Base-by-base conservation (phyloP, 257 asterid genomes). In the Solanum sparsipilum region DNA sequence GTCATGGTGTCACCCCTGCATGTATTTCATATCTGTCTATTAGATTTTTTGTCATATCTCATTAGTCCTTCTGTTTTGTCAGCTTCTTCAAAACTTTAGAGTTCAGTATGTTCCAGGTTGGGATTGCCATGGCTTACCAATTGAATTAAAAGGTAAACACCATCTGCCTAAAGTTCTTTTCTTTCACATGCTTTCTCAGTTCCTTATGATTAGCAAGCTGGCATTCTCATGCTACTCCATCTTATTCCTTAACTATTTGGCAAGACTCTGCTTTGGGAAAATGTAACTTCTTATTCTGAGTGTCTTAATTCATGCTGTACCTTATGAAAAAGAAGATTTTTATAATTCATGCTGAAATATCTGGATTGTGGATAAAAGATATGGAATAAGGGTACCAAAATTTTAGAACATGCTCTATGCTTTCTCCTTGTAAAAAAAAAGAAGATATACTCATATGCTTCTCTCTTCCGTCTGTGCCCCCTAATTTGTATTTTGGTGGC, bases 71-170 rank as follows among this genome's bases (percentile, higher is more conserved):
- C 78, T 60, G 91, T 85, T 85, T 36, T 90, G 48, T 52, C 95
- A 97, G 99, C 98, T 97, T 90, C 98, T 97, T 91, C 98, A 94
- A 93, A 95, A 96, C 90, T 93, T 87, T 82, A 95, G 92, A 95
- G 99, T 96, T 90, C 93, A 87, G 88, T 97, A 92, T 68, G 96
- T 97, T 82, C 99, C 99, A 48, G 99, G 99, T 60, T 97, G 99
- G 99, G 99, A 97, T 94, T 97, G 99, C 83, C 99, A 97, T 91
- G 99, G 99, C 86, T 90, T 96, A 91, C 99, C 99, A 86, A 97
- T 97, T 83, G 99, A 97, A 95, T 92, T 97, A 91, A 97, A 97
- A 97, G 99, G 99, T 92, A 90, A 93, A 96, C 44, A 16, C 85
- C 85, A 81, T 48, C 39, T 48, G 67, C 23, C 70, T 81, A 81